These are phyloP conservation scores for Tylopilus cervinicoccineus DNA, from an alignment of 768 basidiomycete species.

Conservation along the genomic window DNA sequence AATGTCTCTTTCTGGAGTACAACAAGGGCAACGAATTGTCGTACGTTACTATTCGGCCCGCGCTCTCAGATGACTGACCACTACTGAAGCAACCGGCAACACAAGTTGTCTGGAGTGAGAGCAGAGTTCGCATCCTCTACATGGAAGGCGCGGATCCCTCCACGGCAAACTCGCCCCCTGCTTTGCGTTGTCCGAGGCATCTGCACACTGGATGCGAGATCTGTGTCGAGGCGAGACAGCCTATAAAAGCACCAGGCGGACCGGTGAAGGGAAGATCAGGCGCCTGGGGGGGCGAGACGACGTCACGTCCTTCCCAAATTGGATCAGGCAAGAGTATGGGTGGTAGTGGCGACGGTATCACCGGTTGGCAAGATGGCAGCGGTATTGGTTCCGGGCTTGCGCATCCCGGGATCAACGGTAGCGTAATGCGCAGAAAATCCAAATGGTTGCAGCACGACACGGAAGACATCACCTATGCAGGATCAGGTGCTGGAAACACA, in stretches of 20 bases:
- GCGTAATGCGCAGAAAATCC: slow-evolving; percentile 50
- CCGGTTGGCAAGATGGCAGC: slow-evolving; percentile 72
- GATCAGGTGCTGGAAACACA: slow-evolving; percentile 52
- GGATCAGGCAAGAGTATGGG: slow-evolving; percentile 23
- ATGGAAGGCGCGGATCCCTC: slow-evolving; percentile 57
- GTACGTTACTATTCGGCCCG: slow-evolving; percentile 9
- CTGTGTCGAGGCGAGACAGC: slow-evolving; percentile 60
- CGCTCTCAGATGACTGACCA: neutral
- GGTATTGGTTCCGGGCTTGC: slow-evolving; percentile 71
- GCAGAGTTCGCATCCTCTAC: slow-evolving; percentile 51
- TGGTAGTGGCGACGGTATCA: slow-evolving; percentile 47
- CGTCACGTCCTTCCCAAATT: slow-evolving; percentile 19
- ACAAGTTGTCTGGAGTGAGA: slow-evolving; percentile 30
- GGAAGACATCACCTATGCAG: slow-evolving; percentile 22
- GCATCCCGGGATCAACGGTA: slow-evolving; percentile 52
- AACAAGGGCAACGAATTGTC: slow-evolving; percentile 8
- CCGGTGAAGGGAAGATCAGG: slow-evolving; percentile 18
- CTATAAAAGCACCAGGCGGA: slow-evolving; percentile 24
- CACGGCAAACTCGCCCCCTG: slow-evolving; percentile 58
- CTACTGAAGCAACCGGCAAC: slow-evolving; percentile 11
- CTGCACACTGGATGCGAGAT: slow-evolving; percentile 72
- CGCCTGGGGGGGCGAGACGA: slow-evolving; percentile 27
- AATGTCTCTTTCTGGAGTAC: slow-evolving; percentile 1
- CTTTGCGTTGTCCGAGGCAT: slow-evolving; percentile 68
- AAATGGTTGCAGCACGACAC: slow-evolving; percentile 23